Evolutionary conservation across 371 early-diverging fungal genomes (phyloP).

Genomic region (Lichtheimia hyalospora): DNA sequence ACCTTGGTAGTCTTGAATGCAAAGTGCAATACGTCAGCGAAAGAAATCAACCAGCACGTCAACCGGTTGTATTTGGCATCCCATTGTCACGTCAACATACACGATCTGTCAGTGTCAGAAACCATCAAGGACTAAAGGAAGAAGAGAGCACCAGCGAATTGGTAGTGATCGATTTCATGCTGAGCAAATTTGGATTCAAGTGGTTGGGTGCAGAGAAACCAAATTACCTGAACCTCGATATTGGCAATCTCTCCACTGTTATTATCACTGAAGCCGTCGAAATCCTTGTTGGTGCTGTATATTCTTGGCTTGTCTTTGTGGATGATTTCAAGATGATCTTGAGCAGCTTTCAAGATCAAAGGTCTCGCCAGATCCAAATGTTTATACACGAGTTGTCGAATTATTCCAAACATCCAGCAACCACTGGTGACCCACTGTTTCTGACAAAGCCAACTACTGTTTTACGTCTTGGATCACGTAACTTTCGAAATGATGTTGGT

Average conservation of each 20-base stretch:
- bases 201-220: slow-evolving; percentile 54
- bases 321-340: slow-evolving; percentile 61
- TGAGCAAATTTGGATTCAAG: slow-evolving; percentile 54
- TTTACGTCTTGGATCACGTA: slow-evolving; percentile 66
- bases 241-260: slow-evolving; percentile 50
- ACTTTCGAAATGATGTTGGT: slow-evolving; percentile 69
- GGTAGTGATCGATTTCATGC: slow-evolving; percentile 62
- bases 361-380: slow-evolving; percentile 60
- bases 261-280: slow-evolving; percentile 75
- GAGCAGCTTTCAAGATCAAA: slow-evolving; percentile 51
- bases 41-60: slow-evolving; percentile 14
- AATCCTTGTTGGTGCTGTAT: slow-evolving; percentile 71
- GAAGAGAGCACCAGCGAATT: slow-evolving; percentile 45
- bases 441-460: slow-evolving; percentile 72
- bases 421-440: slow-evolving; percentile 71
- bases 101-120: slow-evolving; percentile 1
- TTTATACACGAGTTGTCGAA: slow-evolving; percentile 62
- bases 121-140: slow-evolving; percentile 2
- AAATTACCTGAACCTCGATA: slow-evolving; percentile 49
- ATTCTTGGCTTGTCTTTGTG: slow-evolving; percentile 73
- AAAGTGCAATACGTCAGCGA: slow-evolving; percentile 61
- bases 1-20: slow-evolving; percentile 46
- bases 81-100: slow-evolving; percentile 51
- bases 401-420: slow-evolving; percentile 42
- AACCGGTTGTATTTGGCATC: slow-evolving; percentile 61